Evolutionary conservation across 2,329 filamentous ascomycete species (phyloP).

Genomic region (Saccharata proteae): DNA sequence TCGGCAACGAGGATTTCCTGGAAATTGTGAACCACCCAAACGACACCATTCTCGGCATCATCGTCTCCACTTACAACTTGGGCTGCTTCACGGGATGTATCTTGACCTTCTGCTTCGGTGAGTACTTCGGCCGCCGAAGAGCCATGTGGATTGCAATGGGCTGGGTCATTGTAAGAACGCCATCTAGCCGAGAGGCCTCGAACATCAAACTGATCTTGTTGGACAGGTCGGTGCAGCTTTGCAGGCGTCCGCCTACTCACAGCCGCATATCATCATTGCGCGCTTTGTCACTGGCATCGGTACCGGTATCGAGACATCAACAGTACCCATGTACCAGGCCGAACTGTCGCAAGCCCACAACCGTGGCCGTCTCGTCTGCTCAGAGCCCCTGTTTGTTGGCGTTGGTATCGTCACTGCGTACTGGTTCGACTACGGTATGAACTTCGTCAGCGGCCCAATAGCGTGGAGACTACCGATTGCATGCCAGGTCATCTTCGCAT

Average conservation of each 20-base stretch:
- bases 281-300: conserved; percentile 42
- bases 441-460: conserved; percentile 23
- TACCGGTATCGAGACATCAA: conserved; percentile 43
- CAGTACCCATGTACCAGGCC: conserved; percentile 42
- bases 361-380: conserved; percentile 48
- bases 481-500: conserved; percentile 38
- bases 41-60: conserved; percentile 32
- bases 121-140: conserved; percentile 30
- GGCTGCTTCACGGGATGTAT: conserved; percentile 32
- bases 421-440: conserved; percentile 37
- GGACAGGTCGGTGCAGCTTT: conserved; percentile 6
- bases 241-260: conserved; percentile 5
- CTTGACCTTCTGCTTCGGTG: conserved; percentile 25
- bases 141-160: conserved; percentile 20
- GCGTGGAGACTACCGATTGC: conserved; percentile 40
- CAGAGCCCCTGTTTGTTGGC: conserved; percentile 34
- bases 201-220: too few relatives aligned
- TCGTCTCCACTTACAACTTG: conserved; percentile 39
- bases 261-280: conserved; percentile 36
- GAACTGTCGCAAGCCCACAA: conserved; percentile 43
- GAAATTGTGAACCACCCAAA: conserved; percentile 24
- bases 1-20: conserved; percentile 24
- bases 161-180: conserved; percentile 6
- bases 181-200: too few relatives aligned
- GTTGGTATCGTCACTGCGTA: conserved; percentile 40